Evolutionary conservation across 805 yeast genomes (phyloP).

Genomic region (Naumovozyma castellii): DNA sequence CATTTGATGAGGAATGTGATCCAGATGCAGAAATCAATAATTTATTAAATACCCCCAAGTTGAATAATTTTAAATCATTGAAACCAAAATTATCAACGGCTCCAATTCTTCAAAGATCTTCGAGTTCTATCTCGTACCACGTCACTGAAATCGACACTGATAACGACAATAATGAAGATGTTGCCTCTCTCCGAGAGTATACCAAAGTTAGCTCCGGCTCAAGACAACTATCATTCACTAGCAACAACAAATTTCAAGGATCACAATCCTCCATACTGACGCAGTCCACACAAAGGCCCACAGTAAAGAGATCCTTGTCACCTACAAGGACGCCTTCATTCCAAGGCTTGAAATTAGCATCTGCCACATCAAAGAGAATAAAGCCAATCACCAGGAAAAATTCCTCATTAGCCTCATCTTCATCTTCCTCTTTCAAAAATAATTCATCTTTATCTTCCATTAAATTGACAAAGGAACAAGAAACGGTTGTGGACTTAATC

Average conservation of each 20-base stretch:
- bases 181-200: conserved; percentile 6
- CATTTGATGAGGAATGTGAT: conserved; percentile 29
- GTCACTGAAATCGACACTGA: conserved; percentile 3
- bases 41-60: conserved; percentile 12
- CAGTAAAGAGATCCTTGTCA: conserved; percentile 7
- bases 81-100: neutral
- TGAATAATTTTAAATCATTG: conserved; percentile 24
- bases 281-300: conserved; percentile 1
- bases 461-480: conserved; percentile 40
- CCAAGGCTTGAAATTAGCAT: conserved; percentile 13
- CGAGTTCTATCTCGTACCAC: conserved; percentile 4
- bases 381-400: conserved; percentile 7
- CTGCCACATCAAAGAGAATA: conserved; percentile 14
- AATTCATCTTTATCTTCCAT: neutral
- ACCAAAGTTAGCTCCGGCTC: conserved; percentile 8
- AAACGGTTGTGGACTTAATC: conserved; percentile 41
- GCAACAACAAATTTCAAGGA: conserved; percentile 1
- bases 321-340: conserved; percentile 6
- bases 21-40: conserved; percentile 17
- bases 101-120: conserved; percentile 8
- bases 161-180: conserved; percentile 2
- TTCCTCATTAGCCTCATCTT: neutral
- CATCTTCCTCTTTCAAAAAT: conserved; percentile 2
- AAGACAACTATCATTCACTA: conserved; percentile 15
- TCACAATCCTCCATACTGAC: conserved; percentile 1